Percentiles rank a stretch among this genome's conserved stretches.
Conservation (phyloP, 352 stramenopile species). For the Globisporangium nagaii region DNA sequence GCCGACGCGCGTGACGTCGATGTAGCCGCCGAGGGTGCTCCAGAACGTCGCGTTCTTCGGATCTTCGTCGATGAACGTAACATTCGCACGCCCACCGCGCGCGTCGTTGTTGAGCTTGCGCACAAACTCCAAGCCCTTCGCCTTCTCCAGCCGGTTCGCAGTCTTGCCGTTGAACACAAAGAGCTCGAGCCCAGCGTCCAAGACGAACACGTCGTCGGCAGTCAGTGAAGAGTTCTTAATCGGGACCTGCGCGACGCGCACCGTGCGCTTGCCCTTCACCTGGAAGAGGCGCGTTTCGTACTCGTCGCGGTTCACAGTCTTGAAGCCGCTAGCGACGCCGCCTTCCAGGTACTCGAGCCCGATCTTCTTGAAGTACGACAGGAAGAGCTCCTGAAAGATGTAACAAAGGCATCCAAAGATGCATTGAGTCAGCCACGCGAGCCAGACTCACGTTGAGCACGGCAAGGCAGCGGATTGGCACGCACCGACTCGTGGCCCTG, state of each 20-base stretch:
- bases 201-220: conserved; percentile 92
- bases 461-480: not conserved
- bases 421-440: not conserved
- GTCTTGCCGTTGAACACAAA: conserved; percentile 82
- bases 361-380: conserved; percentile 91
- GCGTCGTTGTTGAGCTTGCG: conserved; percentile 85
- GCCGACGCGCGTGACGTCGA: conserved; percentile 55
- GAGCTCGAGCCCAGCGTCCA: conserved; percentile 90
- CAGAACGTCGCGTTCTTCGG: conserved; percentile 90
- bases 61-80: conserved; percentile 88
- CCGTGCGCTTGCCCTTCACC: conserved; percentile 87
- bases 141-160: conserved; percentile 87
- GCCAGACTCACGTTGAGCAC: not conserved
- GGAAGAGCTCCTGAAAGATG: conserved; percentile 80
- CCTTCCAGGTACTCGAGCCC: conserved; percentile 90
- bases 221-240: conserved; percentile 83
- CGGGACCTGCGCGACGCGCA: conserved; percentile 85
- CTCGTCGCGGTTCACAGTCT: conserved; percentile 83
- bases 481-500: conserved; percentile 65
- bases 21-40: conserved; percentile 84
- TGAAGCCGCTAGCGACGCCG: conserved; percentile 92
- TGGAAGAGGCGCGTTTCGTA: conserved; percentile 87
- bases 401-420: not conserved
- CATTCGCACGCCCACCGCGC: conserved; percentile 70
- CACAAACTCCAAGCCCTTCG: conserved; percentile 87